Conservation (phyloP, 257 asterid species). For the Nyctanthes arbortristis region DNA sequence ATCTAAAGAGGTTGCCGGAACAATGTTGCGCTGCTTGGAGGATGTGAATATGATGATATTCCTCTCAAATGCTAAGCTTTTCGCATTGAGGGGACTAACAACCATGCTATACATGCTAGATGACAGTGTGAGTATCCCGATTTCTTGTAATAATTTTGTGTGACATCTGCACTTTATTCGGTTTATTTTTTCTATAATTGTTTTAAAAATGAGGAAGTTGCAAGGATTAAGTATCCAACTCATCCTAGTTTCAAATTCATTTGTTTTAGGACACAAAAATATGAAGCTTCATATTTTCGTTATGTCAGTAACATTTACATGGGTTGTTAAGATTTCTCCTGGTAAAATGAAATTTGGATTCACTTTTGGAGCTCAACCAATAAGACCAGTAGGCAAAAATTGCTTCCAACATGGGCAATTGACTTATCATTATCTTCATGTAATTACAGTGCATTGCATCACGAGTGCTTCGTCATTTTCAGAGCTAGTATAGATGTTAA, state of each 20-base stretch:
- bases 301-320: background rate
- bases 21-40: slow-evolving; percentile 60
- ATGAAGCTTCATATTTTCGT: background rate
- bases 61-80: slow-evolving; percentile 62
- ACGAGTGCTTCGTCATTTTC: background rate
- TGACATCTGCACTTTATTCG: background rate
- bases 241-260: background rate
- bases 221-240: background rate
- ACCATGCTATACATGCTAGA: slow-evolving; percentile 58
- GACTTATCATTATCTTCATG: background rate
- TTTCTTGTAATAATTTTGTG: slow-evolving; percentile 12
- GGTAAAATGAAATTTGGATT: background rate
- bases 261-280: background rate
- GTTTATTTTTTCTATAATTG: background rate
- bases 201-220: slow-evolving; percentile 12
- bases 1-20: slow-evolving; percentile 66
- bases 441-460: background rate
- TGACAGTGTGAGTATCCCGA: slow-evolving; percentile 45
- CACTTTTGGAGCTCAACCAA: too few species aligned
- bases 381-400: too few species aligned
- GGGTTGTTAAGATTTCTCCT: background rate
- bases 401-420: background rate
- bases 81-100: slow-evolving; percentile 71
- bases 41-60: slow-evolving; percentile 58
- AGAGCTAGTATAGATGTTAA: background rate